Evolutionary conservation across 768 basidiomycete species (phyloP).

Genomic region (Serendipita vermifera): DNA sequence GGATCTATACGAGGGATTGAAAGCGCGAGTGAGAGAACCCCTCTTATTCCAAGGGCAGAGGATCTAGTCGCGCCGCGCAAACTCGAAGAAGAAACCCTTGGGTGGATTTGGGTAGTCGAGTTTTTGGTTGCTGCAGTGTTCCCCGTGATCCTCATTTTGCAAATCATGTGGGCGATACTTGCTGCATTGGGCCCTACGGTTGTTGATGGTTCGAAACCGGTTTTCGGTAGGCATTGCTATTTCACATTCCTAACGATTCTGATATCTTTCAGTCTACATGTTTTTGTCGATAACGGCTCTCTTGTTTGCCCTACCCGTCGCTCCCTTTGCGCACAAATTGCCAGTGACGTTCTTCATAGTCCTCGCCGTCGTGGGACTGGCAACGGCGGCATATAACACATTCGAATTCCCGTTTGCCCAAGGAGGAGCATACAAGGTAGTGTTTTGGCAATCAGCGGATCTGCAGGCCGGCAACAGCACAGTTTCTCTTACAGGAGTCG

Average conservation of each 20-base stretch:
- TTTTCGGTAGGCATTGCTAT: background rate
- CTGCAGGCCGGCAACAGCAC: background rate
- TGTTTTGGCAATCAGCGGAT: background rate
- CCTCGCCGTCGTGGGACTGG: background rate
- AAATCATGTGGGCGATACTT: background rate
- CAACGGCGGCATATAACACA: background rate
- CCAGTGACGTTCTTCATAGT: conserved; percentile 7
- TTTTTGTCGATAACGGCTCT: background rate
- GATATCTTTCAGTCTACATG: conserved; percentile 3
- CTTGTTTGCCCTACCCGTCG: background rate
- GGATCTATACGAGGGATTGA: background rate
- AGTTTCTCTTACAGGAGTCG: background rate
- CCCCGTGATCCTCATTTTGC: background rate
- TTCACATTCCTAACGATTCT: background rate
- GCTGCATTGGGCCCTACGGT: background rate
- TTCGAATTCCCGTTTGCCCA: background rate
- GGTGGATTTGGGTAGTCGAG: conserved; percentile 7
- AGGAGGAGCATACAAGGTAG: background rate
- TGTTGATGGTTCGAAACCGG: background rate
- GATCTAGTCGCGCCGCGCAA: background rate
- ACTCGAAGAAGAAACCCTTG: background rate
- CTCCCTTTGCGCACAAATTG: conserved; percentile 1
- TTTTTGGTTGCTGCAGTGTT: background rate
- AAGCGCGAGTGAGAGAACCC: background rate
- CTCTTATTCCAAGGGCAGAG: conserved; percentile 1